These are phyloP conservation scores for Candida alai DNA, from an alignment of 805 yeast genomes.

Conservation along the genomic window DNA sequence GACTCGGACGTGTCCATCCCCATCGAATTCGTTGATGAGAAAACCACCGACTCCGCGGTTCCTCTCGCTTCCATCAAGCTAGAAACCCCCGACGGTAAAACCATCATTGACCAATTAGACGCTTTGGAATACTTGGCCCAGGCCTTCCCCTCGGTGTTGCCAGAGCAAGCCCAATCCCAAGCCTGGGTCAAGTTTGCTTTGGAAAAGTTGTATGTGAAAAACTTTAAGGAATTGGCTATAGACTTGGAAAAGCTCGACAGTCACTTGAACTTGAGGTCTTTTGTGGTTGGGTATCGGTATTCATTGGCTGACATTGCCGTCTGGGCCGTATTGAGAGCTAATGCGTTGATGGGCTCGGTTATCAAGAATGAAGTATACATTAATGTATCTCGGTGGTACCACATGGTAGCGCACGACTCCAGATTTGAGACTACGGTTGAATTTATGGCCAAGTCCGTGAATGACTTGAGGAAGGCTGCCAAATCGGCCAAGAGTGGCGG, in stretches of 20 bases:
- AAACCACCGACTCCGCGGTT: slow-evolving; percentile 43
- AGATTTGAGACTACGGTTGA: slow-evolving; percentile 70
- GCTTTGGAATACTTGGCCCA: slow-evolving; percentile 49
- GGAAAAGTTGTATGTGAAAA: slow-evolving; percentile 70
- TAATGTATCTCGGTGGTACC: slow-evolving; percentile 93
- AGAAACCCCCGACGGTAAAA: slow-evolving; percentile 38
- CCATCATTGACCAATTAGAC: slow-evolving; percentile 39
- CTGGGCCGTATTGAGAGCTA: slow-evolving; percentile 93
- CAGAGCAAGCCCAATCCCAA: slow-evolving; percentile 37
- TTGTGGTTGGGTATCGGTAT: slow-evolving; percentile 60
- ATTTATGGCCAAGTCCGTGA: slow-evolving; percentile 60
- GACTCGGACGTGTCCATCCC: slow-evolving; percentile 44
- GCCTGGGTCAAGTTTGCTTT: slow-evolving; percentile 67
- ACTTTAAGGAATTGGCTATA: slow-evolving; percentile 79
- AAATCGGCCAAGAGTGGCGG: slow-evolving; percentile 47
- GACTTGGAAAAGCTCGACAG: slow-evolving; percentile 78
- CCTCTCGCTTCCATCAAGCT: slow-evolving; percentile 43
- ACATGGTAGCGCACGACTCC: slow-evolving; percentile 61
- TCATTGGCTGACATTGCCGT: slow-evolving; percentile 80
- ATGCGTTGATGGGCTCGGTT: slow-evolving; percentile 88
- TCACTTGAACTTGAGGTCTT: slow-evolving; percentile 82
- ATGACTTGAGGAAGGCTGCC: slow-evolving; percentile 68
- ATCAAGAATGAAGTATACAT: slow-evolving; percentile 79
- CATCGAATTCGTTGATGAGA: slow-evolving; percentile 69
- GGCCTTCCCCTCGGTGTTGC: slow-evolving; percentile 46